Evolutionary conservation across 176 grass and related monocot genomes (phyloP), one percentile per base, ranked within the genome.

Genomic region (Alopecurus myosuroides): DNA sequence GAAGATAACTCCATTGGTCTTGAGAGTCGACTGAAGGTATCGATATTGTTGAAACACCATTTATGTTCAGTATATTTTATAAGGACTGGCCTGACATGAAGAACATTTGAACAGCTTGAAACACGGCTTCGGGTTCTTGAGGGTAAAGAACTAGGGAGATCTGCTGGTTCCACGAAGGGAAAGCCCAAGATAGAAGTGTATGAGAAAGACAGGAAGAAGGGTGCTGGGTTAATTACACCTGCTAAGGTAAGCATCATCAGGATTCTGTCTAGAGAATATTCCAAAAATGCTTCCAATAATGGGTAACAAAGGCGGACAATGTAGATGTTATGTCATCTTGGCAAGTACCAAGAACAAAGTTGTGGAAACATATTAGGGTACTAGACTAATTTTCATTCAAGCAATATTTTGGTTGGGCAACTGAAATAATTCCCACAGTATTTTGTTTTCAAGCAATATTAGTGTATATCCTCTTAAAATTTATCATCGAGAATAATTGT

Each of bases 181-280:
- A 98, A 92, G 42, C 96, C 91, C 20, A 98, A 90, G 87, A 98
- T 95, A 79, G 91, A 98, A 80, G 45, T 86, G 19, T 98, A 98
- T 62, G 93, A 91, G 42, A 98, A 98, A 73, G 93, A 98, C 29
- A 18, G 86, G 76, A 98, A 95, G 93, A 95, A 92, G 34, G 91
- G 96, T 35, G 44, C 88, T 72, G 95, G 95, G 70, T 82, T 95
- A 74, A 90, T 92, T 25, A 92, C 93, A 78, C 77, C 89, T 81
- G 87, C 96, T 66, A 95, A 91, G 91, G 95, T 98, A 77, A 85
- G 50, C 37, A 42, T 22, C 58, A 41, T 48, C 77, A 70, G 36
- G 12, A 11, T 37, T 50, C 40, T 71, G 14, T 75, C 11, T 40
- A 51, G 35, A 67, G n/a, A 81, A 46, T 29, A 40, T 36, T 33